Conservation (phyloP, 768 basidiomycete species). For the Leccinum ochraceum region DNA sequence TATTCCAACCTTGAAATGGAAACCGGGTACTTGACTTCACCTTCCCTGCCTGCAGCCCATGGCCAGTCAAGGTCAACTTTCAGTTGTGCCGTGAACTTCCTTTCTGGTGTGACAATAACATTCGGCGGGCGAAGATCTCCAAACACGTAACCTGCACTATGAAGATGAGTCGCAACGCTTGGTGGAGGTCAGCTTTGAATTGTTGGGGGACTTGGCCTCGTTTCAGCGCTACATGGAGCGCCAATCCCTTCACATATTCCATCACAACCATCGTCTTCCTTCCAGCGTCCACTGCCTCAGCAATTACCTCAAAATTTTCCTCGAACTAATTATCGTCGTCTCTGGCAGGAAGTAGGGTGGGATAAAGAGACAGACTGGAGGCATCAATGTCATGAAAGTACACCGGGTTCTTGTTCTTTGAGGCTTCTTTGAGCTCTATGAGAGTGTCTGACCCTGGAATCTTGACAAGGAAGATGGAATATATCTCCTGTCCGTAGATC, state of each 20-base stretch:
- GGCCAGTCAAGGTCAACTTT: conserved; percentile 16
- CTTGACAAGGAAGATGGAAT: neutral
- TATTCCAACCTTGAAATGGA: neutral
- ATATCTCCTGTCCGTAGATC: no score
- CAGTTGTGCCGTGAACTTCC: neutral
- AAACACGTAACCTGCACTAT: conserved; percentile 35
- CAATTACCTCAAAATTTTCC: no score
- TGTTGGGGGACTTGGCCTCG: conserved; percentile 7
- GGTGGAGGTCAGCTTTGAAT: conserved; percentile 23
- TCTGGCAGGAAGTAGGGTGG: no score
- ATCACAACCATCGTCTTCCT: conserved; percentile 36
- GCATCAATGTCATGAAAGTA: no score
- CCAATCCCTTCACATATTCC: conserved; percentile 34
- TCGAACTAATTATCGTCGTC: no score
- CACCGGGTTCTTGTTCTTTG: no score
- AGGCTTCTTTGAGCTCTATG: no score
- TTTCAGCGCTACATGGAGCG: neutral
- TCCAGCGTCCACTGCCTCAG: no score
- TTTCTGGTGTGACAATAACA: conserved; percentile 28
- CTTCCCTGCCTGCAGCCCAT: conserved; percentile 4
- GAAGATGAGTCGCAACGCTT: conserved; percentile 26
- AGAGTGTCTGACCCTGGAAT: no score
- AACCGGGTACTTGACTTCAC: conserved; percentile 1
- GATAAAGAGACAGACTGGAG: no score
- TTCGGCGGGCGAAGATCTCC: conserved; percentile 37